These are phyloP conservation scores for Emmonsiellopsis sp. DNA, from an alignment of 2,329 filamentous ascomycete species.

Conservation along the genomic window DNA sequence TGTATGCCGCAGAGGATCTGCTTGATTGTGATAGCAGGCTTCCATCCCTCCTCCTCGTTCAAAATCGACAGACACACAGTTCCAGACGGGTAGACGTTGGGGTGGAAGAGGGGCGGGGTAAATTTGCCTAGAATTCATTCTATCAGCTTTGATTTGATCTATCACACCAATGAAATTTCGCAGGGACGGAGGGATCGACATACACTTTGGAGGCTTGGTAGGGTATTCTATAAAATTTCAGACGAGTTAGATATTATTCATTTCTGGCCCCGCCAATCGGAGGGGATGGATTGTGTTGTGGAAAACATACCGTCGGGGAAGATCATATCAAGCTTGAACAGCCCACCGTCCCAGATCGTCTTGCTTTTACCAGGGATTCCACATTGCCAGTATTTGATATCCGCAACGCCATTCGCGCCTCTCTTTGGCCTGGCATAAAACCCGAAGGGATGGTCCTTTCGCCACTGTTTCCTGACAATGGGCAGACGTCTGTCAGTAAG, in stretches of 20 bases:
- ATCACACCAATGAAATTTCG: constrained; percentile 11
- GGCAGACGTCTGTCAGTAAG: constrained; percentile 6
- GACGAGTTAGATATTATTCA: constrained; percentile 9
- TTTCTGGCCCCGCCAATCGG: background rate
- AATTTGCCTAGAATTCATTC: constrained; percentile 66
- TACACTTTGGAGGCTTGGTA: constrained; percentile 98
- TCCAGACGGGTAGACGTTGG: constrained; percentile 96
- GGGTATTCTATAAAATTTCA: constrained; percentile 64
- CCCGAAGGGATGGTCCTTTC: constrained; percentile 91
- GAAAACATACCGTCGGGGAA: constrained; percentile 76
- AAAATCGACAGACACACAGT: constrained; percentile 95
- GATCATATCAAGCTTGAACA: constrained; percentile 86
- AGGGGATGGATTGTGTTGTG: background rate
- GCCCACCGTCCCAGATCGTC: constrained; percentile 94
- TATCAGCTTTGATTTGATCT: background rate
- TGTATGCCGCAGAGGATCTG: constrained; percentile 95
- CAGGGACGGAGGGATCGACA: constrained; percentile 7
- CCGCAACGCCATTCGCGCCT: constrained; percentile 68
- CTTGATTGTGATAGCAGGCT: constrained; percentile 96
- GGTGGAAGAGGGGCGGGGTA: constrained; percentile 88
- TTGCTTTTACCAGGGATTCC: constrained; percentile 93
- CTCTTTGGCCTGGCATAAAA: constrained; percentile 88
- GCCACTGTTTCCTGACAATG: constrained; percentile 78
- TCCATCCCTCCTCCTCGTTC: constrained; percentile 98
- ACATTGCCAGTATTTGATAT: constrained; percentile 94